Evolutionary conservation across 2,329 filamentous ascomycete genomes (phyloP).

Genomic region (Diatrype stigma): DNA sequence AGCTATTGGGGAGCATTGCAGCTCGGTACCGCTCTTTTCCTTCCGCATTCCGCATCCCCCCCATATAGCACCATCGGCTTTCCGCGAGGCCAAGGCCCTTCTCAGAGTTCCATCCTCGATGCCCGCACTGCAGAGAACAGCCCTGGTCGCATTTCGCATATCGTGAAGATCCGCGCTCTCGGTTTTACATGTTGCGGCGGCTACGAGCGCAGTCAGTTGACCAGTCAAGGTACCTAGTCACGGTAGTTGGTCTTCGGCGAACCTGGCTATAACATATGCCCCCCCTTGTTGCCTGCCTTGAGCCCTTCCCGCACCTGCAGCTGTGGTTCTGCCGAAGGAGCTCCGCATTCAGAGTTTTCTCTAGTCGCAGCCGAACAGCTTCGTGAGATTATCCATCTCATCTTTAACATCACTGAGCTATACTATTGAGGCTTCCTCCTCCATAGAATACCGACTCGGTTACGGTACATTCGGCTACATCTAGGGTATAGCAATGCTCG

Average conservation of each 20-base stretch:
- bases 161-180: background rate
- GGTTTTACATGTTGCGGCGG: background rate
- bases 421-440: background rate
- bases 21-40: background rate
- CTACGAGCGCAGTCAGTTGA: no score
- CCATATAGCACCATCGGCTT: background rate
- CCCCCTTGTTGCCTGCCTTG: background rate
- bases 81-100: background rate
- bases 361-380: background rate
- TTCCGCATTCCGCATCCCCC: background rate
- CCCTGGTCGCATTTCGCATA: background rate
- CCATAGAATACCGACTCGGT: no score
- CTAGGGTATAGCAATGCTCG: background rate
- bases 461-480: no score
- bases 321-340: background rate
- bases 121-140: background rate
- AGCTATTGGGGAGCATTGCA: background rate
- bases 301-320: background rate
- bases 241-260: background rate
- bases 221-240: no score
- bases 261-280: background rate
- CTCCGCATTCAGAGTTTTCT: background rate
- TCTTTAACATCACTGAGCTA: background rate
- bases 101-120: background rate
- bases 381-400: background rate